phyloP scores from a whole-genome alignment of 1,139 yeast species.

The Scheffersomyces titani region DNA sequence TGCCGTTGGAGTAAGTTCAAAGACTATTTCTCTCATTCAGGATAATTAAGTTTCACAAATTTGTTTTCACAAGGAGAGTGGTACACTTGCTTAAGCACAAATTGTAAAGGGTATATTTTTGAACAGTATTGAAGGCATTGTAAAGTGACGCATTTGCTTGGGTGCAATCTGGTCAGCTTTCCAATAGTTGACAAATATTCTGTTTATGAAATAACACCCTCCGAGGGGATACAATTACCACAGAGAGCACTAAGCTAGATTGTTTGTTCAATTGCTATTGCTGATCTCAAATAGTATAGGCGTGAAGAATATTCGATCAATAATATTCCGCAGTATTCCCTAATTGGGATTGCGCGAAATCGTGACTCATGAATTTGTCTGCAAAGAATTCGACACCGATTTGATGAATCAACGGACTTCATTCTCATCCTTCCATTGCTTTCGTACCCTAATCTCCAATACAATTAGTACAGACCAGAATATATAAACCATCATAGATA shows the following conservation, averaged over 20 bases:
- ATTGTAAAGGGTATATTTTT: too few species aligned
- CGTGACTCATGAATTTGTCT: background rate
- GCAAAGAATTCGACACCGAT: background rate
- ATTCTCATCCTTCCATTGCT: background rate
- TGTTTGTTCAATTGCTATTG: background rate
- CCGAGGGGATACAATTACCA: background rate
- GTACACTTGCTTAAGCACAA: too few species aligned
- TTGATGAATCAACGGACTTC: background rate
- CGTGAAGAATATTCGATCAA: background rate
- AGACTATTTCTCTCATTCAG: background rate
- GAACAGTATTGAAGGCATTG: background rate
- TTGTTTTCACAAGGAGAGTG: too few species aligned
- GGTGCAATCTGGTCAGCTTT: background rate
- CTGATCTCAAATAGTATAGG: background rate
- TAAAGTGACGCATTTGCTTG: background rate
- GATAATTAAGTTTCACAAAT: too few species aligned
- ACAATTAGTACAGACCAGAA: background rate
- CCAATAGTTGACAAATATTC: background rate
- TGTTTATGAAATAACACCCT: background rate
- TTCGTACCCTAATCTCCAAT: background rate
- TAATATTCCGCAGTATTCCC: background rate
- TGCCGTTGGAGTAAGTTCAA: background rate
- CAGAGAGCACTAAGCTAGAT: background rate
- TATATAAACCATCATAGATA: background rate
- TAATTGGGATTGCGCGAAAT: background rate